Evolutionary conservation across 768 basidiomycete species (phyloP), one percentile per base, ranked within the genome.

Genomic region (Pleurotus platypus): DNA sequence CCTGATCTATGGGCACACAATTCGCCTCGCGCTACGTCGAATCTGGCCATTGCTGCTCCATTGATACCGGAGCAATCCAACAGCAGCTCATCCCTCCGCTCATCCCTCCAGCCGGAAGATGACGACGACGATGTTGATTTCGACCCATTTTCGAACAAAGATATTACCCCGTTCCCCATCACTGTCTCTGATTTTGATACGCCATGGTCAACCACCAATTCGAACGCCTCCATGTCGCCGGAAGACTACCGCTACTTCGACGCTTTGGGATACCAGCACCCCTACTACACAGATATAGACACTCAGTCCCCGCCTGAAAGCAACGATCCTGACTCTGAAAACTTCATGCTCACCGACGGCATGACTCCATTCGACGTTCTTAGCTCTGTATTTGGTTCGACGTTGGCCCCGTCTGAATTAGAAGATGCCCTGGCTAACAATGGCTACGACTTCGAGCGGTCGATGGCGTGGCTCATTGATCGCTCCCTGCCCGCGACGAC

Each of bases 361-460:
- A 96, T 99, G 93, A 96, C 96, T 1, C 97, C 97, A 1, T 89
- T 99, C 64, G 97, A 99, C 64, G 94, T 98, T 43, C 86, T 99
- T 16, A 85, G 83, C 67, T 94, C 92, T 43, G 92, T 99, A 39
- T 99, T 99, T 67, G 93, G 91, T 13, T 88, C 92, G 2, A 86
- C 92, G 2, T 79, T 99, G 8, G 87, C 94, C 0, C 87, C 93
- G 2, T 88, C 88, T 2, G 94, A 98, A 67, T 78, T 99, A 5
- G 96, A 98, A 71, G 94, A 98, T 55, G 96, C 96, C 0, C 80
- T 99, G 2, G 83, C 85, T 5, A 79, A 83, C 47, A 90, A 92
- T 62, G 92, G 86, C 2, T 99, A 92, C 67, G 96, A 99, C 63
- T 98, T 99, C 69, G 97, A 99, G 65, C 82, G 82, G 40, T 89